Conservation (phyloP, 768 basidiomycete species). For the Kwoniella bestiolae region DNA sequence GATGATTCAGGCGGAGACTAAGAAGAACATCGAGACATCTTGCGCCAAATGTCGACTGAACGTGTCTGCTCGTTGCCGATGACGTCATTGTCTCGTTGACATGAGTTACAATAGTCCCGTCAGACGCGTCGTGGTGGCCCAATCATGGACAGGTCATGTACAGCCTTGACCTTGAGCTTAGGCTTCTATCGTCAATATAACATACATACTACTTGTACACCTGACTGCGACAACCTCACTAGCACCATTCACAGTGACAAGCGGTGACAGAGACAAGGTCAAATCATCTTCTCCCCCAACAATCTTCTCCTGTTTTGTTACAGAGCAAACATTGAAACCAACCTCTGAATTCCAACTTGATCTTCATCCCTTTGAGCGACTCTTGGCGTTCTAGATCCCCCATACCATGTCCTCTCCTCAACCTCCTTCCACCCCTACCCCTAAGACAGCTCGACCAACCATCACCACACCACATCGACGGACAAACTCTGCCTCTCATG, state of each 20-base stretch:
- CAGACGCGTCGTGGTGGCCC: constrained; percentile 13
- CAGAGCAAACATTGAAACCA: too few species aligned
- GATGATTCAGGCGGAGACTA: too few species aligned
- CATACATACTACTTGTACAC: not conserved
- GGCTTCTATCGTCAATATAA: too few species aligned
- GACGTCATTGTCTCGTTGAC: constrained; percentile 8
- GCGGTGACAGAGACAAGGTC: not conserved
- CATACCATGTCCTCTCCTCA: constrained; percentile 4
- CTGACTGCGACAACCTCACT: constrained; percentile 1
- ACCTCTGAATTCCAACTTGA: too few species aligned
- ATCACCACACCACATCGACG: constrained; percentile 20
- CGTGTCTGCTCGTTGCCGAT: not conserved
- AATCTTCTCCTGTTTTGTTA: too few species aligned
- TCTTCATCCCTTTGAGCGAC: not conserved
- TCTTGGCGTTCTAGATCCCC: too few species aligned
- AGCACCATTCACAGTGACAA: not conserved
- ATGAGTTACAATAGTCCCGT: not conserved
- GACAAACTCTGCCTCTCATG: constrained; percentile 17
- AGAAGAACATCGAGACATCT: too few species aligned
- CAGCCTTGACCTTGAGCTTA: too few species aligned
- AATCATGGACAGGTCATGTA: not conserved
- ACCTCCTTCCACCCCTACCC: constrained; percentile 15
- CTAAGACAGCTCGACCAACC: constrained; percentile 5
- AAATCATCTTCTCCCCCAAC: not conserved
- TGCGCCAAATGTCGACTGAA: not conserved